phyloP scores from a whole-genome alignment of 2,329 filamentous ascomycete genomes.

The Aureobasidium sp. region DNA sequence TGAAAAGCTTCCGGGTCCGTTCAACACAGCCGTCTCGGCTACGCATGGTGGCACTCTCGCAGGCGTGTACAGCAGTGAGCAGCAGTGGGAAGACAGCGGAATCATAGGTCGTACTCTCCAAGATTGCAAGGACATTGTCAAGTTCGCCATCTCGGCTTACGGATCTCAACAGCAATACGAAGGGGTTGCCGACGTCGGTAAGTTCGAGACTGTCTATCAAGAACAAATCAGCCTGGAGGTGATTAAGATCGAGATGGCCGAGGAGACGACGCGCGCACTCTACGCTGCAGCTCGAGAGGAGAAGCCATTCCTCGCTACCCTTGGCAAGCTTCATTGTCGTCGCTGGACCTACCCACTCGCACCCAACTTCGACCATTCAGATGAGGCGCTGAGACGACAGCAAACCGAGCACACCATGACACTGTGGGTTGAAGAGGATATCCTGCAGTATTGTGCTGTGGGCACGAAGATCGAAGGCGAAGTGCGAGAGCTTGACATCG shows the following conservation, averaged over 20 bases:
- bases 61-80: conserved; percentile 31
- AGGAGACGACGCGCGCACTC: conserved; percentile 37
- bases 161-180: conserved; percentile 26
- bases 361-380: neutral
- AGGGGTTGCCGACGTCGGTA: conserved; percentile 18
- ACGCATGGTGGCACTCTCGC: conserved; percentile 53
- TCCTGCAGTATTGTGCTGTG: conserved; percentile 48
- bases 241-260: conserved; percentile 40
- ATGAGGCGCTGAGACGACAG: conserved; percentile 26
- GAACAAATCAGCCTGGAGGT: conserved; percentile 55
- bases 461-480: conserved; percentile 44
- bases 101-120: conserved; percentile 32
- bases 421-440: conserved; percentile 60
- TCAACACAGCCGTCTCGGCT: conserved; percentile 63
- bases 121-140: conserved; percentile 42
- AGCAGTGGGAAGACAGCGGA: conserved; percentile 32
- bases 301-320: conserved; percentile 36
- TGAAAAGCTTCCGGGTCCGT: conserved; percentile 58
- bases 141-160: conserved; percentile 40
- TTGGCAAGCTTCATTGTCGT: conserved; percentile 46
- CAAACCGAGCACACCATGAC: conserved; percentile 38
- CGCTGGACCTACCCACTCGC: conserved; percentile 37
- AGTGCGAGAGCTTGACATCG: conserved; percentile 22
- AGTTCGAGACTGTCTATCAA: conserved; percentile 35
- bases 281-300: conserved; percentile 33